Conservation (phyloP, 2,329 filamentous ascomycete species). For the Paecilomyces sp. region DNA sequence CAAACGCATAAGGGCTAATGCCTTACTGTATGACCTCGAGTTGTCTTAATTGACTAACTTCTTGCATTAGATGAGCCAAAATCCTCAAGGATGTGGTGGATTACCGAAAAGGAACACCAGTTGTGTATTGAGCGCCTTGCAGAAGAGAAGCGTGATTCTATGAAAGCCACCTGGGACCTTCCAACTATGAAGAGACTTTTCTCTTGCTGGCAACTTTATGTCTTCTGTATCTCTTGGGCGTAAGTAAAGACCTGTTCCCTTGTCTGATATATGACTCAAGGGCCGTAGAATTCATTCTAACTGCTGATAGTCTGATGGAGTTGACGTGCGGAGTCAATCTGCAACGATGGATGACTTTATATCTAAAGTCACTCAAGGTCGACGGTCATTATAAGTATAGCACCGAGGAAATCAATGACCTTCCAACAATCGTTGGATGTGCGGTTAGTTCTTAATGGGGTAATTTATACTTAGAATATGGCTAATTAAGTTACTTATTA, state of each 20-base stretch:
- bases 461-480: not conserved
- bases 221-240: conserved; percentile 1
- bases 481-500: not conserved
- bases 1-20: not conserved
- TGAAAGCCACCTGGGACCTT: not conserved
- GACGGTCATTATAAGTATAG: conserved; percentile 3
- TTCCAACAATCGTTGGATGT: conserved; percentile 3
- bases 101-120: conserved; percentile 1
- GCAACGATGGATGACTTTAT: conserved; percentile 3
- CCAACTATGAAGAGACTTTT: not conserved
- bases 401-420: not conserved
- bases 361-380: not conserved
- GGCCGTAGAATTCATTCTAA: not conserved
- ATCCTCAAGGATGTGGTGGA: conserved; percentile 1
- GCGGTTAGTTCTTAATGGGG: not conserved
- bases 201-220: conserved; percentile 1
- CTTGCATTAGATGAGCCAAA: conserved; percentile 1
- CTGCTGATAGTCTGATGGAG: not conserved
- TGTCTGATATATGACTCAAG: not conserved
- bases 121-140: not conserved
- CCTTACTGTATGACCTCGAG: not conserved
- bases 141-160: conserved; percentile 1
- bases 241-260: not conserved
- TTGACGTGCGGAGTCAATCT: conserved; percentile 1
- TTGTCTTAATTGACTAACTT: not conserved